phyloP scores from a whole-genome alignment of 2,329 filamentous ascomycete species.

The Macroventuria anomochaeta region DNA sequence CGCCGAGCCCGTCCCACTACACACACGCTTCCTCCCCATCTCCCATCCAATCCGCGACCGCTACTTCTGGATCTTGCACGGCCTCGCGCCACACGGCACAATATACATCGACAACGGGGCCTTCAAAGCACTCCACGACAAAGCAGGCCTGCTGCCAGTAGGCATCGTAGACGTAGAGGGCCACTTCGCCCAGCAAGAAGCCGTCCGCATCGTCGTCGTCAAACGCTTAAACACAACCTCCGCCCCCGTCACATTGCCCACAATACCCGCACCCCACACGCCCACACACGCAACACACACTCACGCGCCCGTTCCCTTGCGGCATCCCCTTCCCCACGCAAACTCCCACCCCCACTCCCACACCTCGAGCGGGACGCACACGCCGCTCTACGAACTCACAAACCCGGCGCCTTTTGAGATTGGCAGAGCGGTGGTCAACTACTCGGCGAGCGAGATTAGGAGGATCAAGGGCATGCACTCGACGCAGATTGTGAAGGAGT shows the following conservation, averaged over 20 bases:
- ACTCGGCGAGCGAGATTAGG: constrained; percentile 81
- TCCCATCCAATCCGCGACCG: constrained; percentile 85
- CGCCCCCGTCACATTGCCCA: constrained; percentile 11
- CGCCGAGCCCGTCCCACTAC: constrained; percentile 63
- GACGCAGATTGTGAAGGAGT: constrained; percentile 75
- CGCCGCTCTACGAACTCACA: constrained; percentile 39
- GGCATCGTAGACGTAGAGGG: constrained; percentile 92
- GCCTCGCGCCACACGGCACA: constrained; percentile 86
- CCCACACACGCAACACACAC: constrained; percentile 25
- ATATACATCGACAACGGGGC: constrained; percentile 94
- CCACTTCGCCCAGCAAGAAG: constrained; percentile 88
- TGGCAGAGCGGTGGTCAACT: constrained; percentile 89
- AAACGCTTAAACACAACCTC: constrained; percentile 54
- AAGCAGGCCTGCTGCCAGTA: constrained; percentile 86
- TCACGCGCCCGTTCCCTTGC: constrained; percentile 28
- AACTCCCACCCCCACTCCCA: constrained; percentile 7
- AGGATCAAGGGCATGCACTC: constrained; percentile 86
- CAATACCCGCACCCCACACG: constrained; percentile 19
- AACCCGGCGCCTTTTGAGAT: constrained; percentile 67
- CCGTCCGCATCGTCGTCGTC: constrained; percentile 84
- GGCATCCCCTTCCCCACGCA: constrained; percentile 25
- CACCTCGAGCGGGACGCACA: constrained; percentile 6
- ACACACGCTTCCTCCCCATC: constrained; percentile 91
- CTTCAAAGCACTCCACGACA: constrained; percentile 77
- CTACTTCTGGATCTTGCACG: constrained; percentile 97